These are phyloP conservation scores for Maudiozyma barnettii DNA, from an alignment of 805 yeast species.

Conservation along the genomic window DNA sequence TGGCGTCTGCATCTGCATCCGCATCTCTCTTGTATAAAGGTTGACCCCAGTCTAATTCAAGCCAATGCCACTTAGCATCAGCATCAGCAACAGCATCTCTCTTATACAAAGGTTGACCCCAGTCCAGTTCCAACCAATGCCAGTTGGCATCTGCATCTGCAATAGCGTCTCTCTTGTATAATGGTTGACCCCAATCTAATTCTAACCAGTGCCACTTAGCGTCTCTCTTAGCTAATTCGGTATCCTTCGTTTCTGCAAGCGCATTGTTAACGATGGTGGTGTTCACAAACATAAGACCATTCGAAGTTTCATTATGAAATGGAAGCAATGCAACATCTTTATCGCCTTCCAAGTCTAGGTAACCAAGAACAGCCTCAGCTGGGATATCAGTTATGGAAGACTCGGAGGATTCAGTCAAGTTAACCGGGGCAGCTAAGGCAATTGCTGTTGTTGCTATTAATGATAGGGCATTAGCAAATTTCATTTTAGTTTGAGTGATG, in stretches of 20 bases:
- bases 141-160: conserved; percentile 19
- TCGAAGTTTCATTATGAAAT: conserved; percentile 21
- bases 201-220: conserved; percentile 27
- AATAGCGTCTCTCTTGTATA: conserved; percentile 22
- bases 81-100: conserved; percentile 24
- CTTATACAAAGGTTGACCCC: conserved; percentile 21
- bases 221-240: conserved; percentile 19
- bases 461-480: conserved; percentile 12
- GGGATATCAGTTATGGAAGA: conserved; percentile 13
- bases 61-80: conserved; percentile 23
- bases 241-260: conserved; percentile 5
- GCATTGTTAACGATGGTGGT: conserved; percentile 25
- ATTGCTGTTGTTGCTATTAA: conserved; percentile 7
- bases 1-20: conserved; percentile 18
- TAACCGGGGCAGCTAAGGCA: conserved; percentile 20
- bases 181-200: conserved; percentile 19
- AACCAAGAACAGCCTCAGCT: conserved; percentile 25
- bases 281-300: conserved; percentile 25
- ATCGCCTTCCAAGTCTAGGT: conserved; percentile 21
- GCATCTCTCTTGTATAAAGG: conserved; percentile 26
- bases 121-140: conserved; percentile 18
- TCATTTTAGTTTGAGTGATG: conserved; percentile 8
- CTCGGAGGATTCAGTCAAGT: conserved; percentile 6
- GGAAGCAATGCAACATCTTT: conserved; percentile 24
- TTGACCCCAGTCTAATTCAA: conserved; percentile 18